Conservation (phyloP, 352 stramenopile species). For the Globisporangium echinulatum region DNA sequence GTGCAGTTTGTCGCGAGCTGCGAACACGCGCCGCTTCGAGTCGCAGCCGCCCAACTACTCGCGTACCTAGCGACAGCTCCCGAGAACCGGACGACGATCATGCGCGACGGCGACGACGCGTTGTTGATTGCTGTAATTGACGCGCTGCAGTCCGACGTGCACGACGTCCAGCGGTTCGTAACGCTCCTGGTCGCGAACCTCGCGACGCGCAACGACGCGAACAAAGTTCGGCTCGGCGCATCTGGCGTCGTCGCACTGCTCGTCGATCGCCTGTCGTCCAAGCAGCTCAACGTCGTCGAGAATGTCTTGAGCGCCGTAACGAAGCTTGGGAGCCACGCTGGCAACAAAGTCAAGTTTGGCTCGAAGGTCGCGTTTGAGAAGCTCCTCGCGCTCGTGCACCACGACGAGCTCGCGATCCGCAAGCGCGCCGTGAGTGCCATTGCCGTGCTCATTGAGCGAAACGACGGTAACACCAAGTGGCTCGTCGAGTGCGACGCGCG, state of each 20-base stretch:
- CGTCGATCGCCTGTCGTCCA: constrained; percentile 60
- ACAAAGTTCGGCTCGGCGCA: constrained; percentile 56
- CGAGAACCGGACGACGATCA: constrained; percentile 38
- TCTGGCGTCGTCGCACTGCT: constrained; percentile 32
- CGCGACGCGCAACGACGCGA: constrained; percentile 49
- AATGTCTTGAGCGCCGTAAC: constrained; percentile 60
- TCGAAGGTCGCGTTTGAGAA: constrained; percentile 72
- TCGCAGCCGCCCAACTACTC: constrained; percentile 31
- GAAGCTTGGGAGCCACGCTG: constrained; percentile 61
- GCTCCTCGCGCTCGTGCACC: constrained; percentile 49
- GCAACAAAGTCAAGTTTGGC: constrained; percentile 77
- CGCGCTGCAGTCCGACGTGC: constrained; percentile 40
- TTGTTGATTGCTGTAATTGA: constrained; percentile 30
- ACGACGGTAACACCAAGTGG: constrained; percentile 66
- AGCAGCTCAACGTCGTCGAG: constrained; percentile 58
- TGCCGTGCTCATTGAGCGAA: constrained; percentile 54
- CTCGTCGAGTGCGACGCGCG: constrained; percentile 50
- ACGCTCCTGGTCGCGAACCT: constrained; percentile 53
- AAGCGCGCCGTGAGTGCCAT: constrained; percentile 57
- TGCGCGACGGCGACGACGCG: constrained; percentile 30
- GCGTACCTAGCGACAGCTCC: constrained; percentile 36
- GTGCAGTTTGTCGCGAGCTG: constrained; percentile 22
- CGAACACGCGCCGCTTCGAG: constrained; percentile 19
- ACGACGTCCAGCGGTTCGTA: constrained; percentile 51
- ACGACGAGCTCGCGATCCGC: constrained; percentile 55